These are phyloP conservation scores for Mycena amicta DNA, from an alignment of 768 basidiomycete genomes.

Conservation along the genomic window DNA sequence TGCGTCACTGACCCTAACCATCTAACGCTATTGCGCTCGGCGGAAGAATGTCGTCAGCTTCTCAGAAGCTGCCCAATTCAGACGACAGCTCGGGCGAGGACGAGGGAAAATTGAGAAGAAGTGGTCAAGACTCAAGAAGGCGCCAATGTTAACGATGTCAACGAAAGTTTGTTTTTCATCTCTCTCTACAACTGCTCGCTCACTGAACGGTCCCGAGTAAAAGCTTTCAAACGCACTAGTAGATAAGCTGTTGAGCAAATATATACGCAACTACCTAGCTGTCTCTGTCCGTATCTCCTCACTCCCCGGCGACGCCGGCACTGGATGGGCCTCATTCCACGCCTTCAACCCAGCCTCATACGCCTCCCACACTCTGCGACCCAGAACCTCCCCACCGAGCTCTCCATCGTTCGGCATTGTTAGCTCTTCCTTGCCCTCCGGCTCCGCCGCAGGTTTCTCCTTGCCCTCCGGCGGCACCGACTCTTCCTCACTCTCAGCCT, in stretches of 20 bases:
- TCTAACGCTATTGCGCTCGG: too few relatives aligned
- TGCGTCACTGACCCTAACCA: too few relatives aligned
- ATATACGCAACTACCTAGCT: background rate
- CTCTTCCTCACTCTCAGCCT: constrained; percentile 19
- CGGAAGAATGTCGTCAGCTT: too few relatives aligned
- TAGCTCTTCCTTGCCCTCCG: constrained; percentile 35
- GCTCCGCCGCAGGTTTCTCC: constrained; percentile 18
- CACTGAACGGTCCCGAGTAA: background rate
- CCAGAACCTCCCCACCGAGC: constrained; percentile 68
- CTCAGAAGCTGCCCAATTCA: too few relatives aligned
- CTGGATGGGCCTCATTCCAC: constrained; percentile 58
- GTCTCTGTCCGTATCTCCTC: background rate
- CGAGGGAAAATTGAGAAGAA: too few relatives aligned
- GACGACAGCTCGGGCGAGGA: too few relatives aligned
- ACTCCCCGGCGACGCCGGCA: background rate
- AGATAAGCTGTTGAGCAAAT: background rate
- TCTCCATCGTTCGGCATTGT: constrained; percentile 65
- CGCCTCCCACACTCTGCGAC: constrained; percentile 75
- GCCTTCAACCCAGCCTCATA: constrained; percentile 67
- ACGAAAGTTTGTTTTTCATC: too few relatives aligned
- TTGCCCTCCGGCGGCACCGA: constrained; percentile 26
- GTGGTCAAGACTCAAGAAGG: too few relatives aligned
- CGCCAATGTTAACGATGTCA: too few relatives aligned
- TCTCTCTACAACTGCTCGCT: too few relatives aligned
- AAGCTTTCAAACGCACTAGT: background rate